Base-by-base conservation (phyloP, 2,329 filamentous ascomycete species). In the Daldinia eschscholtzii region DNA sequence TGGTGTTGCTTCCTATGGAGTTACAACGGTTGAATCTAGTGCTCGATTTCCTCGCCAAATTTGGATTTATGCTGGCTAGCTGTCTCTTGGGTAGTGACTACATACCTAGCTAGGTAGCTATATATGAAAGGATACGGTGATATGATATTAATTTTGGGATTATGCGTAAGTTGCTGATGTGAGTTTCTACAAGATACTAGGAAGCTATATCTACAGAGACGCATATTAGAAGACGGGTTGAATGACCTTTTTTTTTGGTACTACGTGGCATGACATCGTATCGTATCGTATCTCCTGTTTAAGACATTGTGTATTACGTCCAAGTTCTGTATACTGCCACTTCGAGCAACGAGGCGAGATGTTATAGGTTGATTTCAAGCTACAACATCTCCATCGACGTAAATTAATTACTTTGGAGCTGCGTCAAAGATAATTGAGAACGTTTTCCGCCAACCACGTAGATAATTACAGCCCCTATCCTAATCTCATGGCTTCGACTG, bases 1-100 rank as follows among this genome's bases (percentile, higher is more conserved):
- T 57, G 30, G 23, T 58, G 41, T 23, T 61, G 42, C 39, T 67
- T 67, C 46, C 46, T 30, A 50, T 53, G 64, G 64, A 63, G 64
- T 66, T 46, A 37, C 23, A 6, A 4, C 35, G 42, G 35, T 33
- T 48, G 2, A 52, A 52, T 57, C 28, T 61, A 53, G n/a, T 44
- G n/a, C 23, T 44, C 3, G 26, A 46, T 44, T 42, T 57, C 33
- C 39, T 57, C 12, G 39, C 28, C 26, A 4, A 3, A 23, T 26
- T 55, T 37, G 52, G n/a, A 39, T 4, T 39, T 55, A 37, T 55
- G 10, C 52, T 26, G 13, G 3, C 20, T 55, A 26, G 33, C 18
- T 39, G 6, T 6, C 7, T 35, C 15, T 6, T 50, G 6, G 6
- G 33, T 9, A 35, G 33, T 9, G 6, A 18, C 20, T 39, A 23